A percentile compares a stretch with the other conserved stretches of the same genome.
Conservation (phyloP, 1,284 basidiomycete species). For the Coniophora puteana region DNA sequence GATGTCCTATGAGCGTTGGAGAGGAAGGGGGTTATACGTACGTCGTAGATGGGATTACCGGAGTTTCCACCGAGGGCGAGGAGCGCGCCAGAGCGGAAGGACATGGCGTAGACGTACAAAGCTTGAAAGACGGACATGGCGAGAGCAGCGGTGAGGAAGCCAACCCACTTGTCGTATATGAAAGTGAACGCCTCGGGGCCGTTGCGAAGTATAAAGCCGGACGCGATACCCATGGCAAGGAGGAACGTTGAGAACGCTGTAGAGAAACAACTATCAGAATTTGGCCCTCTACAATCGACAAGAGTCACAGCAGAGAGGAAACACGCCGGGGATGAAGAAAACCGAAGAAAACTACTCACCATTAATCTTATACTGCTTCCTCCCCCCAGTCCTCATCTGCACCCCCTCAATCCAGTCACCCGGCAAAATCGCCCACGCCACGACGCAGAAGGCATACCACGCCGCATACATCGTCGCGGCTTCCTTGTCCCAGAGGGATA, state of each 20-base stretch:
- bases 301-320: constrained; percentile 2
- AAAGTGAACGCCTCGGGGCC: constrained; percentile 85
- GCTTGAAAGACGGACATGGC: constrained; percentile 80
- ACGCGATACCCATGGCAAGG: constrained; percentile 68
- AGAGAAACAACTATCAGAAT: not conserved
- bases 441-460: constrained; percentile 89
- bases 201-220: constrained; percentile 65
- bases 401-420: constrained; percentile 85
- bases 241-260: constrained; percentile 87
- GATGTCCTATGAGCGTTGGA: too few relatives aligned
- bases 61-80: constrained; percentile 92
- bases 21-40: constrained; percentile 35
- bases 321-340: constrained; percentile 1
- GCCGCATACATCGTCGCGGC: constrained; percentile 75
- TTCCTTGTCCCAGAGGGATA: constrained; percentile 75
- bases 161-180: constrained; percentile 90
- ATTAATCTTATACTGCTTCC: constrained; percentile 92
- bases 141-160: constrained; percentile 82
- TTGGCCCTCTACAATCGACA: constrained; percentile 3
- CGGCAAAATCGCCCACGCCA: constrained; percentile 83
- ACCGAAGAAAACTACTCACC: too few relatives aligned
- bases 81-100: constrained; percentile 67
- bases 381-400: constrained; percentile 73
- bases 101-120: constrained; percentile 68
- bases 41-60: constrained; percentile 88